phyloP scores from a whole-genome alignment of 495 filamentous ascomycete genomes.

The Amniculicola lignicola region DNA sequence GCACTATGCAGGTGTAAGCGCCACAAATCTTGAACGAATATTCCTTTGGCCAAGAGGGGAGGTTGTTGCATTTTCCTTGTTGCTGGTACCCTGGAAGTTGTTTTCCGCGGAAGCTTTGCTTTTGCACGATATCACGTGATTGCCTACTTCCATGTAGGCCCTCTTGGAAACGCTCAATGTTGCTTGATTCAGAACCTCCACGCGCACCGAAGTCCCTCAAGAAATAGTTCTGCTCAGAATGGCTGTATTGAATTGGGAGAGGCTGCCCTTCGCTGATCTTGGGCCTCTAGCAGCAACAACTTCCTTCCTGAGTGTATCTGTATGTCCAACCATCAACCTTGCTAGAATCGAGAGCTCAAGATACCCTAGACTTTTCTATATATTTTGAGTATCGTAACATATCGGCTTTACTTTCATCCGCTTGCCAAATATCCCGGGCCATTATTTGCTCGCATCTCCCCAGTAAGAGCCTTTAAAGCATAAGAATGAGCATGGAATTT shows the following conservation, averaged over 20 bases:
- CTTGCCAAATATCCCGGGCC: conserved; percentile 27
- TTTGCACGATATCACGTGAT: not conserved
- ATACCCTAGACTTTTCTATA: conserved; percentile 7
- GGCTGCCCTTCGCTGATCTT: conserved; percentile 13
- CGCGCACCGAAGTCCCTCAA: not conserved
- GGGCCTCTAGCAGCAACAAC: not conserved
- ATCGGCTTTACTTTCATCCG: conserved; percentile 27
- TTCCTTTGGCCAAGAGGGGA: no score
- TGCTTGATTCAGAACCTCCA: not conserved
- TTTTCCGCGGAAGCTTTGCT: not conserved
- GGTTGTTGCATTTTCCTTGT: no score
- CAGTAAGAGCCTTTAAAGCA: not conserved
- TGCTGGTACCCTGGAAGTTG: not conserved
- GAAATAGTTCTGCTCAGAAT: not conserved
- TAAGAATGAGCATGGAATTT: no score
- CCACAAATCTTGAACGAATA: no score
- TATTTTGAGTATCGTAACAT: conserved; percentile 2
- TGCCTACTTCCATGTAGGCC: not conserved
- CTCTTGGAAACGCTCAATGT: conserved; percentile 1
- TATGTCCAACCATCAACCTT: not conserved
- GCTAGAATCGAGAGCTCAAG: not conserved
- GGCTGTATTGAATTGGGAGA: conserved; percentile 15
- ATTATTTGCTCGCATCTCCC: conserved; percentile 5
- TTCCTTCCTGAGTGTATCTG: not conserved
- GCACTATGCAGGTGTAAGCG: no score